A percentile compares a stretch with the other conserved stretches of the same genome.
phyloP scores from a whole-genome alignment of 225 moss, liverwort and hornwort species.

The Sphagnum tenellum region DNA sequence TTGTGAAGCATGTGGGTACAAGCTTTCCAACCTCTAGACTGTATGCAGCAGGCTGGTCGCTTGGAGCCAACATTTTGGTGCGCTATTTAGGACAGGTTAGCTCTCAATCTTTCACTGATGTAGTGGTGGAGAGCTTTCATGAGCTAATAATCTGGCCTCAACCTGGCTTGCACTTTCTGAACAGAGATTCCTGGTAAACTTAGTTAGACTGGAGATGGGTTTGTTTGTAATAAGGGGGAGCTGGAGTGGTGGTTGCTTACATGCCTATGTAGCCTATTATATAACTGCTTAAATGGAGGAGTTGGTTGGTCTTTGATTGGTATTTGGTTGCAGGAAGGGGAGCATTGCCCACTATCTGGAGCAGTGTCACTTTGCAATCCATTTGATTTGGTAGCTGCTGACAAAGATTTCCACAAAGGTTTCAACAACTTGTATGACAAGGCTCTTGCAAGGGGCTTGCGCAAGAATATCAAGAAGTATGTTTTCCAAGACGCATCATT shows the following conservation, averaged over 20 bases:
- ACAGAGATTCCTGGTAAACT: too few relatives aligned
- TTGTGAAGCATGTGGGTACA: conserved; percentile 66
- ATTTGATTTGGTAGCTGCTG: conserved; percentile 69
- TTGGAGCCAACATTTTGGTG: conserved; percentile 89
- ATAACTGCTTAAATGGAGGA: neutral
- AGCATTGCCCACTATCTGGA: conserved; percentile 69
- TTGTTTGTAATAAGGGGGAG: too few relatives aligned
- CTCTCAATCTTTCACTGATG: too few relatives aligned
- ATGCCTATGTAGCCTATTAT: too few relatives aligned
- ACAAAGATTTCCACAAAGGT: conserved; percentile 75
- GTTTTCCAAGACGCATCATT: neutral
- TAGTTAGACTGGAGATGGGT: too few relatives aligned
- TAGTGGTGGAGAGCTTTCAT: too few relatives aligned
- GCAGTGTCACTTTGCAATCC: conserved; percentile 91
- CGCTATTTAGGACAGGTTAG: conserved; percentile 65
- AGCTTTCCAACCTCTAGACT: conserved; percentile 44
- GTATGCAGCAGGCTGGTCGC: conserved; percentile 83
- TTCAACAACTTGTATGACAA: conserved; percentile 86
- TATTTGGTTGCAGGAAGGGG: conserved; percentile 60
- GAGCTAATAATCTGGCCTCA: too few relatives aligned
- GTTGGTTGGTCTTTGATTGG: neutral
- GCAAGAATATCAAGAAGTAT: conserved; percentile 60
- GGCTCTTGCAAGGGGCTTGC: conserved; percentile 46
- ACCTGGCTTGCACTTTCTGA: too few relatives aligned
- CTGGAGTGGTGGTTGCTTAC: too few relatives aligned